Conservation (phyloP, 176 grass and related monocot species). For the Oryza coarctata region DNA sequence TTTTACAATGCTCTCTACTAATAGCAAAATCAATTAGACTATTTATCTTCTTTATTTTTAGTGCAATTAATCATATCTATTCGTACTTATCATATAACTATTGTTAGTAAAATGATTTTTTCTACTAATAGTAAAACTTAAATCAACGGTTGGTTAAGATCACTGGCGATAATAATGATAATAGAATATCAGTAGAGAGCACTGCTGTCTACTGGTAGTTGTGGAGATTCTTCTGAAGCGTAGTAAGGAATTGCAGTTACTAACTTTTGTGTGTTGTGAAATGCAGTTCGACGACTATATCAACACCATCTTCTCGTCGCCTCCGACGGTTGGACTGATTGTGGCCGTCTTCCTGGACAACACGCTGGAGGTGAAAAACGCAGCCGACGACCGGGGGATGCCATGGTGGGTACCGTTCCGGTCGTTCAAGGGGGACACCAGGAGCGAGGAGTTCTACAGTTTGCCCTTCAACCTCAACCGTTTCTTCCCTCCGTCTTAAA, state of each 20-base stretch:
- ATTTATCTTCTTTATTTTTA: too few species aligned
- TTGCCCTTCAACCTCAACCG: slow-evolving; percentile 96
- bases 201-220: too few species aligned
- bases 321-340: slow-evolving; percentile 81
- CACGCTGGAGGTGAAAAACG: slow-evolving; percentile 79
- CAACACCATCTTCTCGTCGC: slow-evolving; percentile 98
- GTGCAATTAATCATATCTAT: too few species aligned
- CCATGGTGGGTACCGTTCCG: slow-evolving; percentile 86
- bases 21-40: too few species aligned
- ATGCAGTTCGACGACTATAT: slow-evolving; percentile 99
- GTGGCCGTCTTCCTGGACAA: slow-evolving; percentile 89
- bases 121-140: too few species aligned
- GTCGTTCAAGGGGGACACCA: slow-evolving; percentile 84
- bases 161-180: too few species aligned
- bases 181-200: too few species aligned
- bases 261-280: not conserved
- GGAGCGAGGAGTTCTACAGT: slow-evolving; percentile 99
- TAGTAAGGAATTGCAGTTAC: too few species aligned
- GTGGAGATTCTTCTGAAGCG: not conserved
- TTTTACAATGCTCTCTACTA: too few species aligned
- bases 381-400: slow-evolving; percentile 75
- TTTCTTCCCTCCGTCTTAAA: slow-evolving; percentile 86
- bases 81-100: too few species aligned
- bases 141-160: too few species aligned
- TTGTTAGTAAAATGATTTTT: too few species aligned